phyloP scores from a whole-genome alignment of 2,329 filamentous ascomycete genomes.

The Fusarium tjaetaba region DNA sequence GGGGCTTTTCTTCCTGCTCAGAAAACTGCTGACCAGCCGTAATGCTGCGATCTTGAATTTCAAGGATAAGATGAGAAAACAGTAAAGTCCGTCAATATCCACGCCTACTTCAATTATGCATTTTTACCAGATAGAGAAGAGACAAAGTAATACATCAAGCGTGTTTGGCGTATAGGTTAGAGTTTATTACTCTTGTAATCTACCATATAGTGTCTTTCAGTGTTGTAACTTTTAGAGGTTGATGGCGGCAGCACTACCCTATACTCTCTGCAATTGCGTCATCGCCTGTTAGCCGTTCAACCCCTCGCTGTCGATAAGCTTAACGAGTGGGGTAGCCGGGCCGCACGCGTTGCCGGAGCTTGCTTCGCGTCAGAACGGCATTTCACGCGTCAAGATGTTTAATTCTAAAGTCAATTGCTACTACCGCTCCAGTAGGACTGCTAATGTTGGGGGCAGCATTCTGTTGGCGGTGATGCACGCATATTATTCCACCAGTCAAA shows the following conservation, averaged over 20 bases:
- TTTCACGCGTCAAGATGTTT: background rate
- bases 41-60: fast-evolving
- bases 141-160: fast-evolving
- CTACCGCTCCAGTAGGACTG: background rate
- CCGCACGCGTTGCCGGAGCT: background rate
- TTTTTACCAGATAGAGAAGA: background rate
- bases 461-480: background rate
- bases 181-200: background rate
- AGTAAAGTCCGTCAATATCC: background rate
- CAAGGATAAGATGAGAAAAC: fast-evolving
- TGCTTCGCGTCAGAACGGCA: background rate
- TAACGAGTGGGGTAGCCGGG: constrained; percentile 1
- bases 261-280: fast-evolving
- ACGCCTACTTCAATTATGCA: fast-evolving
- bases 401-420: background rate
- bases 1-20: background rate
- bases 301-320: background rate
- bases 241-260: background rate
- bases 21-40: fast-evolving
- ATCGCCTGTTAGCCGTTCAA: background rate
- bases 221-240: background rate
- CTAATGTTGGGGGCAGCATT: constrained; percentile 8
- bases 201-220: fast-evolving
- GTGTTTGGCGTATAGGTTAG: fast-evolving
- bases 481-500: constrained; percentile 34